Base-by-base conservation (phyloP, 2,329 filamentous ascomycete genomes). In the Remersonia thermophila region DNA sequence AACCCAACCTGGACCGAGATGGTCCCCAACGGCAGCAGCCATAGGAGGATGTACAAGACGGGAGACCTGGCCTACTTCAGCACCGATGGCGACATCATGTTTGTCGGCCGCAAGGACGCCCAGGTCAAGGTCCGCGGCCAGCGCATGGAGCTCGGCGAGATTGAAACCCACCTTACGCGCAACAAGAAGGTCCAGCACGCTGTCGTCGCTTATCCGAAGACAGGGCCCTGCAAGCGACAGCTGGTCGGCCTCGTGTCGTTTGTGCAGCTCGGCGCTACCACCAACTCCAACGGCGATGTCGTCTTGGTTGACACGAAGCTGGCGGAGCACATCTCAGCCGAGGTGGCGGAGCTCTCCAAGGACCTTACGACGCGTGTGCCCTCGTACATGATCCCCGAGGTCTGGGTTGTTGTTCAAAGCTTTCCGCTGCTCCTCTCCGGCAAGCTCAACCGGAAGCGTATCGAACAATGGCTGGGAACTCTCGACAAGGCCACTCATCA, bases 1-100 rank as follows among this genome's bases (percentile, higher is more conserved):
- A 55, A 61, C 25, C 55, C 57, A 1, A 36, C 35, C 0, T 69
- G 63, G 65, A 44, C 46, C 47, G 3, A 41, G 12, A 31, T 33
- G 8, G 20, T 28, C 65, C 54, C 75, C 80, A 45, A 68, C 12
- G 64, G 70, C 17, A 3, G 76, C 20, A 23, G 20, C 20, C 5
- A 23, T 5, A 23, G 11, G 60, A 51, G 56, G 1, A 40, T 66
- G 16, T 67, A 65, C 44, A 59, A 56, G 38, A 65, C 63, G 0
- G 63, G 63, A 25, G 41, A 4, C 44, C 35, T 42, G 10, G 46
- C 49, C 8, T 46, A 46, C 27, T 37, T 50, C 15, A 47, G 43
- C 27, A 47, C 48, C 38, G 45, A 46, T 32, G 42, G 46, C 10
- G 41, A 46, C 23, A 48, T 50, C 41, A 27, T 42, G 2, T 49